These are phyloP conservation scores for Begonia loranthoides DNA, from an alignment of 306 rosid species.

Conservation along the genomic window DNA sequence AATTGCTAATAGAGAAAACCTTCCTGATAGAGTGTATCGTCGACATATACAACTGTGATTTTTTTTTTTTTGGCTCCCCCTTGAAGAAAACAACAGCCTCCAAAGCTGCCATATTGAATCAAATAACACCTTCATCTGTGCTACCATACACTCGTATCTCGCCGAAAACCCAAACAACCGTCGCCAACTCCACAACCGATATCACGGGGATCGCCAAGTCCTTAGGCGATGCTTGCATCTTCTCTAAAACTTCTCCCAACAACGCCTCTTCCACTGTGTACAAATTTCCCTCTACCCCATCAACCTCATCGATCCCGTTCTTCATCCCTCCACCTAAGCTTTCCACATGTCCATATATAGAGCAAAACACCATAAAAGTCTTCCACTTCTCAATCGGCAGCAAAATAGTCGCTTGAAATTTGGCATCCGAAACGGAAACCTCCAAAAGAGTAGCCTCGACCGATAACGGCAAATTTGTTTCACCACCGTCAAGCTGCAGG, in stretches of 20 bases:
- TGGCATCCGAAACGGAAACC: slow-evolving; percentile 4
- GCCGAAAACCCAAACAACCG: slow-evolving; percentile 88
- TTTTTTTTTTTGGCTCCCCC: too few relatives aligned
- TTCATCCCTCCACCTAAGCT: slow-evolving; percentile 60
- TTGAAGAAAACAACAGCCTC: too few relatives aligned
- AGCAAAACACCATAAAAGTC: slow-evolving; percentile 70
- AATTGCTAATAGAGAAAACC: too few relatives aligned
- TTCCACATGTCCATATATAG: slow-evolving; percentile 94
- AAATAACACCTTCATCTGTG: slow-evolving; percentile 92
- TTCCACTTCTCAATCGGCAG: slow-evolving; percentile 21
- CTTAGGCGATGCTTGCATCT: slow-evolving; percentile 66
- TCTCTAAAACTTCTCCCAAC: slow-evolving; percentile 38
- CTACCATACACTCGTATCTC: slow-evolving; percentile 86
- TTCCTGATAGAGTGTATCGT: too few relatives aligned
- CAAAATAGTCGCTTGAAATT: slow-evolving; percentile 1
- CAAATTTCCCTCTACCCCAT: slow-evolving; percentile 59
- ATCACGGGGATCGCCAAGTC: slow-evolving; percentile 48
- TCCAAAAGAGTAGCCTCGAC: slow-evolving; percentile 7
- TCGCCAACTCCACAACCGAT: slow-evolving; percentile 38
- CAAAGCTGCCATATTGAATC: slow-evolving; percentile 75
- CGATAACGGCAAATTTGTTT: slow-evolving; percentile 19
- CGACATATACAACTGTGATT: too few relatives aligned
- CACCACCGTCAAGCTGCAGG: slow-evolving; percentile 7
- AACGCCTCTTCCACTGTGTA: slow-evolving; percentile 78
- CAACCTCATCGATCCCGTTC: slow-evolving; percentile 72